Evolutionary conservation across 352 stramenopile species (phyloP).

Genomic region (Pythium angustatum): DNA sequence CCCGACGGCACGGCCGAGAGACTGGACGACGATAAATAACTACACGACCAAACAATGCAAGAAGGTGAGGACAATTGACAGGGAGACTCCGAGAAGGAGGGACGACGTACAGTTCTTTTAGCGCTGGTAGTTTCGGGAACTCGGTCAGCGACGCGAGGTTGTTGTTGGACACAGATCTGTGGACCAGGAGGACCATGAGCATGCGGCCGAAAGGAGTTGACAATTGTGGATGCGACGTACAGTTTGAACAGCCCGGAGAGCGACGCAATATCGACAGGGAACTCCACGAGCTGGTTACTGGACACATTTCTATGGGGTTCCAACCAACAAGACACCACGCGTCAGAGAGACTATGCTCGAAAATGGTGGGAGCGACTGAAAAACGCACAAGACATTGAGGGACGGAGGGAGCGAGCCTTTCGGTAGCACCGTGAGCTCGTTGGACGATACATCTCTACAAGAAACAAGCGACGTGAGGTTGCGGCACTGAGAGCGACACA

Average conservation of each 20-base stretch:
- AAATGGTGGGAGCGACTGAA: background rate
- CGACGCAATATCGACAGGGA: slow-evolving; percentile 24
- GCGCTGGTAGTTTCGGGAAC: slow-evolving; percentile 24
- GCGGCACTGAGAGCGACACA: too few relatives aligned
- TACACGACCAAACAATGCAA: background rate
- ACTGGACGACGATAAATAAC: slow-evolving; percentile 23
- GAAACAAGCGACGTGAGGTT: too few relatives aligned
- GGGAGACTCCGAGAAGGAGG: background rate
- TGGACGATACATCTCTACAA: slow-evolving; percentile 30
- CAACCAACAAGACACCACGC: too few relatives aligned
- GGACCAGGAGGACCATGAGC: too few relatives aligned
- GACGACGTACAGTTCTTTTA: slow-evolving; percentile 27
- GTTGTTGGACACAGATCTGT: slow-evolving; percentile 29
- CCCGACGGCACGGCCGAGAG: slow-evolving; percentile 14
- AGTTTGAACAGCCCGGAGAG: slow-evolving; percentile 12
- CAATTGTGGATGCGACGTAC: too few relatives aligned
- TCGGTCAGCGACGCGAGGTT: slow-evolving; percentile 12
- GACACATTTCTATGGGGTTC: slow-evolving; percentile 26
- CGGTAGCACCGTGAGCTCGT: slow-evolving; percentile 11
- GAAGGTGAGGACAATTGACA: background rate
- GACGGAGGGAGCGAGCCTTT: slow-evolving; percentile 20
- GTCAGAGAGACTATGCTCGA: too few relatives aligned
- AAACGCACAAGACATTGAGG: slow-evolving; percentile 26
- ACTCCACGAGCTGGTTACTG: slow-evolving; percentile 23
- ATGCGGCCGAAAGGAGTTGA: too few relatives aligned